A percentile compares a stretch with the other conserved stretches of the same genome.
phyloP scores from a whole-genome alignment of 2,329 filamentous ascomycete species.

The Periconia sp. region DNA sequence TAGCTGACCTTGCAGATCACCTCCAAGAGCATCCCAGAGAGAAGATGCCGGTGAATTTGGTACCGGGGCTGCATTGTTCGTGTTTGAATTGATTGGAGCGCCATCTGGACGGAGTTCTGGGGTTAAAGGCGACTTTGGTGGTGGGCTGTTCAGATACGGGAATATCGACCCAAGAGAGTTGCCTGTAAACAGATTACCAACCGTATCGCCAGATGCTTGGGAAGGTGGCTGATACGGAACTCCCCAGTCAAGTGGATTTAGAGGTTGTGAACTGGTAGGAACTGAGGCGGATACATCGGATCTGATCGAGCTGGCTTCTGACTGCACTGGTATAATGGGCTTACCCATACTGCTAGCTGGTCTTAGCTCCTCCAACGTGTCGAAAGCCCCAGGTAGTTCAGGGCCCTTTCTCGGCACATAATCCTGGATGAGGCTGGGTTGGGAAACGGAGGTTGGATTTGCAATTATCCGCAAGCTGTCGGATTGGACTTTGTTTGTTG shows the following conservation, averaged over 20 bases:
- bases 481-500: no score
- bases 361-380: neutral
- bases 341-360: neutral
- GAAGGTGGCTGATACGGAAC: neutral
- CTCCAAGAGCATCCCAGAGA: slow-evolving; percentile 7
- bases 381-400: neutral
- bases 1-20: slow-evolving; percentile 3
- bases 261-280: neutral
- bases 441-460: neutral
- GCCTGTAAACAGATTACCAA: neutral
- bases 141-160: neutral
- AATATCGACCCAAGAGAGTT: neutral
- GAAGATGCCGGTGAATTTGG: neutral
- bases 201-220: neutral
- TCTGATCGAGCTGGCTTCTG: neutral
- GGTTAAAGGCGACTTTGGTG: neutral
- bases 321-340: neutral
- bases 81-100: neutral
- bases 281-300: no score
- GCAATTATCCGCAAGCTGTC: no score
- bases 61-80: neutral
- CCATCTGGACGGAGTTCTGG: neutral
- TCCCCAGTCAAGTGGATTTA: neutral
- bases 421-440: neutral
- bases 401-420: neutral